Evolutionary conservation across 805 yeast genomes (phyloP).

Genomic region (Kodamaea fukazawae): DNA sequence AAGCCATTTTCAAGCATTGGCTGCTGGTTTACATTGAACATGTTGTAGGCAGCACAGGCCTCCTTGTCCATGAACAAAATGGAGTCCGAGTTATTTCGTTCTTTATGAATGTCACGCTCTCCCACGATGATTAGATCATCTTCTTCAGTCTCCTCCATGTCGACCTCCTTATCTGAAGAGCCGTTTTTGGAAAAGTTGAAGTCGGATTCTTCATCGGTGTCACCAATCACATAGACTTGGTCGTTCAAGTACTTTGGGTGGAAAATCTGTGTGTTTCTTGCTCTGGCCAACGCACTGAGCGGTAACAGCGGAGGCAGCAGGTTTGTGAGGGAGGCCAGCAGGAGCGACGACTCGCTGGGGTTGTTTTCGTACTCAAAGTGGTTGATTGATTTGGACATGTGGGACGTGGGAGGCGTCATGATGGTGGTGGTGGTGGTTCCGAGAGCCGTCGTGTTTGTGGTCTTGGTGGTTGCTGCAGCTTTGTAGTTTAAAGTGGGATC

Average conservation of each 20-base stretch:
- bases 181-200: constrained; percentile 15
- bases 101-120: constrained; percentile 25
- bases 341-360: constrained; percentile 3
- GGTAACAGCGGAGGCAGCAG: constrained; percentile 7
- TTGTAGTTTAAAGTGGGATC: constrained; percentile 7
- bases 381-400: constrained; percentile 11
- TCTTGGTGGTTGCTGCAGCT: constrained; percentile 12
- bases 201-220: constrained; percentile 11
- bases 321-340: constrained; percentile 6
- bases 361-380: constrained; percentile 2
- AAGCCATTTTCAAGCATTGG: not conserved
- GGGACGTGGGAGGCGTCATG: constrained; percentile 6
- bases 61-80: constrained; percentile 35
- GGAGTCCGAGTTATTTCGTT: constrained; percentile 27
- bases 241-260: constrained; percentile 10
- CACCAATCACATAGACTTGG: constrained; percentile 10
- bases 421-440: constrained; percentile 8
- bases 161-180: constrained; percentile 16
- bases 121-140: constrained; percentile 37
- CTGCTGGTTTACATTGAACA: constrained; percentile 28
- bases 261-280: constrained; percentile 5
- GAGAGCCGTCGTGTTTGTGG: constrained; percentile 9
- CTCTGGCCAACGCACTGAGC: not conserved
- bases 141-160: constrained; percentile 21
- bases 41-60: constrained; percentile 41